Evolutionary conservation across 2,329 filamentous ascomycete species (phyloP).

Genomic region (Bipolaris sorokiniana): DNA sequence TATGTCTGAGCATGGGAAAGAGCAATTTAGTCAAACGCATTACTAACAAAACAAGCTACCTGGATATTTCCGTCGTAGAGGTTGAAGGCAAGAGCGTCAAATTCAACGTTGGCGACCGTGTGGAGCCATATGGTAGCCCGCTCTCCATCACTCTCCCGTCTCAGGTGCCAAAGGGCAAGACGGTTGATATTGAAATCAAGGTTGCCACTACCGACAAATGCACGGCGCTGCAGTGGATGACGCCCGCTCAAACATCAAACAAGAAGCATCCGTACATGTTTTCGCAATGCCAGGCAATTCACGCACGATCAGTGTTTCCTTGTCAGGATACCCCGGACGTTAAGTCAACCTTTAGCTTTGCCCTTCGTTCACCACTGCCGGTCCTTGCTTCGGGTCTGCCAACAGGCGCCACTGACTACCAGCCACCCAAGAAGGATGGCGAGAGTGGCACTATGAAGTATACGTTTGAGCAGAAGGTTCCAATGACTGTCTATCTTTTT

Average conservation of each 20-base stretch:
- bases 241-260: constrained; percentile 90
- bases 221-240: constrained; percentile 94
- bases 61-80: constrained; percentile 74
- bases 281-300: constrained; percentile 96
- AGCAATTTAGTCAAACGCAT: background rate
- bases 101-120: constrained; percentile 73
- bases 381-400: constrained; percentile 90
- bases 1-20: constrained; percentile 19
- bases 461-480: constrained; percentile 86
- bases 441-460: constrained; percentile 67
- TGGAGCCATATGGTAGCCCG: constrained; percentile 76
- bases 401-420: constrained; percentile 58
- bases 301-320: constrained; percentile 90
- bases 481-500: constrained; percentile 93
- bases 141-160: constrained; percentile 65
- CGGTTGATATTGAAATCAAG: constrained; percentile 54
- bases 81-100: constrained; percentile 68
- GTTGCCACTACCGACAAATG: constrained; percentile 85
- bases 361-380: constrained; percentile 81
- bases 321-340: constrained; percentile 98
- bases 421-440: constrained; percentile 59
- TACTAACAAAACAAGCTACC: constrained; percentile 57
- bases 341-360: constrained; percentile 93
- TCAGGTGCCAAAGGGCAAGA: constrained; percentile 54
- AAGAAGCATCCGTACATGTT: constrained; percentile 98